Evolutionary conservation across 495 filamentous ascomycete genomes (phyloP), one percentile per base, ranked within the genome.

Genomic region (Mytilinidion resinicola): DNA sequence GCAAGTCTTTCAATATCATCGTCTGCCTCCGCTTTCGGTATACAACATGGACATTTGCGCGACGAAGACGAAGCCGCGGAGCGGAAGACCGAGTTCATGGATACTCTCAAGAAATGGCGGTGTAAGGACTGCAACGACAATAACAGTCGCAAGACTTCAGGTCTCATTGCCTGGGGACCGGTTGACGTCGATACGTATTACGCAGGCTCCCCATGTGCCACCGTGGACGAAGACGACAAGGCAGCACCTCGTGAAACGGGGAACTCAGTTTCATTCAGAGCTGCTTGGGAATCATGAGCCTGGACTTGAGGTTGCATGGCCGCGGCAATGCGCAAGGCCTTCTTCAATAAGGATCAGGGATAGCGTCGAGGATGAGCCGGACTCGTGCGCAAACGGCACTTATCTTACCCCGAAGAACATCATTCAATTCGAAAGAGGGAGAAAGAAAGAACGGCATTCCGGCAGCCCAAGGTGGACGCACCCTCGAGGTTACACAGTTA

Each of bases 231-330:
- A 66, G 83, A 88, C 39, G 75, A 88, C 4, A 86, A 91, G n/a
- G 43, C 90, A 96, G 64, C 97, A 97, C 62, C 79, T 99, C 0
- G 75, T 97, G 64, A 96, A 93, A 70, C 96, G 90, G 86, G 81
- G 86, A 39, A 67, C 75, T 0, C 78, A 82, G 51, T 95, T 91
- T 0, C 91, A 96, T 86, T 83, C 62, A 85, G 85, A 53, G 85
- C 84, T 19, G 74, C 71, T 3, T 99, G 95, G 95, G 82, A 89
- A 79, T 84, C 88, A 15, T 93, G 93, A 8, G 78, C 84, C 21
- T 99, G 95, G 95, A 79, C 91, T 12, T 90, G 81, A 78, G 91
- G 91, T n/a, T 73, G 85, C n/a, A 79, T 79, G 43, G 71, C 74
- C 15, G 51, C 69, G 5, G 21, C 65, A 1, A 95, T 88, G 85